Percentiles rank a stretch among this genome's conserved stretches.
These are phyloP conservation scores for Trichoderma citrinoviride DNA, from an alignment of 2,329 filamentous ascomycete species.

Conservation along the genomic window DNA sequence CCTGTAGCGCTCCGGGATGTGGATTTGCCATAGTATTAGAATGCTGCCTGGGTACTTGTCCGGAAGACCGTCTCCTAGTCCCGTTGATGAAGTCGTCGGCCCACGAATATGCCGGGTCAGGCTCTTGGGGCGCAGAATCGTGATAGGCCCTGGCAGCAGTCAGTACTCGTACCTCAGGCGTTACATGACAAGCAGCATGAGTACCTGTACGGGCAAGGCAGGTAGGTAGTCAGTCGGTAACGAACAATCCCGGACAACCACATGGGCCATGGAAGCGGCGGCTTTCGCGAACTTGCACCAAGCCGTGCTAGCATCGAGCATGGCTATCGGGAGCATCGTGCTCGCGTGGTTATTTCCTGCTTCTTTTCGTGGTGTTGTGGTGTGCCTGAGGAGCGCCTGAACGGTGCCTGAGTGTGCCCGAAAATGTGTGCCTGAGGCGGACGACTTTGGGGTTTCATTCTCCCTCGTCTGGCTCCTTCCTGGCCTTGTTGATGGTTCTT, in stretches of 20 bases:
- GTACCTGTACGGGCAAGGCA: not conserved
- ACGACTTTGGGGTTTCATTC: not conserved
- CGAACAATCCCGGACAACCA: conserved; percentile 9
- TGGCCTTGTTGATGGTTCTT: not conserved
- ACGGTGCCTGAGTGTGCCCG: not conserved
- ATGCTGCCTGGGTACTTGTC: not conserved
- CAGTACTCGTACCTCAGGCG: not conserved
- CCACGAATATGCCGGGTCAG: conserved; percentile 13
- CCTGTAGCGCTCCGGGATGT: not conserved
- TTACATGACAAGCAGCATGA: not conserved
- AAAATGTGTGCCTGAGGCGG: not conserved
- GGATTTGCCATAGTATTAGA: not conserved
- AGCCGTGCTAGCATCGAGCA: conserved; percentile 7
- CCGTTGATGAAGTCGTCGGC: conserved; percentile 1
- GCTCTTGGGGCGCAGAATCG: conserved; percentile 8
- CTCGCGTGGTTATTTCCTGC: conserved; percentile 11
- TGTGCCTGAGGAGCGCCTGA: not conserved
- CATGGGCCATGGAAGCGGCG: conserved; percentile 16
- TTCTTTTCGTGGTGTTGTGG: not conserved
- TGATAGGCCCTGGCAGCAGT: conserved; percentile 12
- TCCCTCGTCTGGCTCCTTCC: not conserved
- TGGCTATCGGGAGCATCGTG: conserved; percentile 15
- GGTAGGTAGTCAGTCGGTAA: not conserved
- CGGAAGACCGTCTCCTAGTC: conserved; percentile 8
- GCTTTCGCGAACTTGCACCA: conserved; percentile 8